Percentiles rank a stretch among this genome's conserved stretches.
Conservation (phyloP, 2,329 filamentous ascomycete genomes). For the Xylariaceae sp. region DNA sequence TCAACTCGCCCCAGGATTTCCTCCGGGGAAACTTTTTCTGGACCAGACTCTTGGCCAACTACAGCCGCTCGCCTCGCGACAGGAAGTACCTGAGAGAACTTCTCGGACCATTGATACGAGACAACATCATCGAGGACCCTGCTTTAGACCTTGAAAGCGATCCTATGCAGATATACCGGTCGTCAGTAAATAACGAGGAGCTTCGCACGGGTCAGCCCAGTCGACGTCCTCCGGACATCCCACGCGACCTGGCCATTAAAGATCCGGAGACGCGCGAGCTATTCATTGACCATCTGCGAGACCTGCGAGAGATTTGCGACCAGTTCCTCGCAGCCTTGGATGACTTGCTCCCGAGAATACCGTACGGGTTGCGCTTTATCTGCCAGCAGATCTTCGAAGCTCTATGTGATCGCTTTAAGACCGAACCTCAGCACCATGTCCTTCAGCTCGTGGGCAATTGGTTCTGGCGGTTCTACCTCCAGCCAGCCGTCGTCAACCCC, state of each 20-base stretch:
- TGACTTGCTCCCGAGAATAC: conserved; percentile 79
- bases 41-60: conserved; percentile 78
- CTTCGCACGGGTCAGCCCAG: conserved; percentile 83
- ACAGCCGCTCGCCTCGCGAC: conserved; percentile 85
- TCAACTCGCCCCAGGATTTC: conserved; percentile 72
- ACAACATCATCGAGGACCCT: conserved; percentile 89
- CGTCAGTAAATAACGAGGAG: conserved; percentile 95
- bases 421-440: conserved; percentile 69
- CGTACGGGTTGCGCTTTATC: conserved; percentile 85
- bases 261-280: conserved; percentile 87
- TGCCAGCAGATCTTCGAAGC: conserved; percentile 79
- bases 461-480: conserved; percentile 91
- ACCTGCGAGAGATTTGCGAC: conserved; percentile 89
- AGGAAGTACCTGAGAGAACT: conserved; percentile 87
- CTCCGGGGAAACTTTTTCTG: conserved; percentile 89
- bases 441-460: conserved; percentile 83
- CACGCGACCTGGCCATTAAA: conserved; percentile 88
- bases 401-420: conserved; percentile 69
- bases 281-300: conserved; percentile 91
- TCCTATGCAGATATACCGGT: conserved; percentile 93
- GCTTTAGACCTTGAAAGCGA: conserved; percentile 92
- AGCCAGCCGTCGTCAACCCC: conserved; percentile 80
- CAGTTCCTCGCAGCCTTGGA: conserved; percentile 80
- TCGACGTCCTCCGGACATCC: conserved; percentile 73
- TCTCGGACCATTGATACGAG: conserved; percentile 75